phyloP scores from a whole-genome alignment of 148 eudicot species.

The Vaccinium macrocarpon region DNA sequence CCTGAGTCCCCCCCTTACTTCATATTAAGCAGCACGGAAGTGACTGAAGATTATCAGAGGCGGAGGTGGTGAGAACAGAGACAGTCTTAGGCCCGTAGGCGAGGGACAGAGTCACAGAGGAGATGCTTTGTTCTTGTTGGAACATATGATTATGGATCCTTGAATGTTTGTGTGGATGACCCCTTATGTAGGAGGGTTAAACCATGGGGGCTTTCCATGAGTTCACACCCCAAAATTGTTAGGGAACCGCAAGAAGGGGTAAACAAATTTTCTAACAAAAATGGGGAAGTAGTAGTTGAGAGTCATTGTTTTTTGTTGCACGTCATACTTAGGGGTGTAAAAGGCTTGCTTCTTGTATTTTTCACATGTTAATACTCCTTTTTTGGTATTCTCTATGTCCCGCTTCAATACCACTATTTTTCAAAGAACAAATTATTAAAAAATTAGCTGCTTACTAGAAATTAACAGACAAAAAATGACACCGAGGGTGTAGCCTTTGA shows the following conservation, averaged over 20 bases:
- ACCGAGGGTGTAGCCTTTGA: too few species aligned
- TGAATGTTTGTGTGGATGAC: background rate
- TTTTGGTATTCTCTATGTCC: background rate
- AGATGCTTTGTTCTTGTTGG: background rate
- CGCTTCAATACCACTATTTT: background rate
- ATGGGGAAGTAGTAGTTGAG: background rate
- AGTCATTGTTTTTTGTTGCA: background rate
- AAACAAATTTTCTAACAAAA: background rate
- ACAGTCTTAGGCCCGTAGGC: background rate
- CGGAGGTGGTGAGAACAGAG: background rate
- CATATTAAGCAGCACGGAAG: background rate
- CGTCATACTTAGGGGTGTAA: background rate
- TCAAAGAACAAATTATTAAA: too few species aligned
- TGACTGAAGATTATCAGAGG: background rate
- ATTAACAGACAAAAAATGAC: too few species aligned
- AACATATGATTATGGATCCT: background rate
- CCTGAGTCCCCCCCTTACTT: background rate
- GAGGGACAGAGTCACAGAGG: background rate
- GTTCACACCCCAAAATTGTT: background rate
- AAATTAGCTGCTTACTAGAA: too few species aligned
- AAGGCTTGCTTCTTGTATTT: background rate
- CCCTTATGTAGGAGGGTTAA: background rate
- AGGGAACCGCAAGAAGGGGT: background rate
- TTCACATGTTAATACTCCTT: background rate
- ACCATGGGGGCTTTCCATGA: background rate